A percentile compares a stretch with the other conserved stretches of the same genome.
Conservation (phyloP, 768 basidiomycete species). For the Pleurotus eryngii region DNA sequence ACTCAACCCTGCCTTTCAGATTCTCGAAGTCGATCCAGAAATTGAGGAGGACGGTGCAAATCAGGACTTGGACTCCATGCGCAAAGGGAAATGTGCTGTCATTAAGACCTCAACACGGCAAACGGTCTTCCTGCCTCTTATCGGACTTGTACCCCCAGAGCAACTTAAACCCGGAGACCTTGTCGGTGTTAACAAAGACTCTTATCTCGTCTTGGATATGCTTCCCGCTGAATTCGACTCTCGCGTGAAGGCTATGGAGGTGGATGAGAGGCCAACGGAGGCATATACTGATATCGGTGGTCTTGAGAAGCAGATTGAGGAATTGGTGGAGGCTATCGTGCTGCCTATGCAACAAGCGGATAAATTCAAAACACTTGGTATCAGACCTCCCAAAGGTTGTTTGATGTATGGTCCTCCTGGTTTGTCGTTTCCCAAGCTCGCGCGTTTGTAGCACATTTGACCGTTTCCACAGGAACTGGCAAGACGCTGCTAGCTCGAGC, state of each 20-base stretch:
- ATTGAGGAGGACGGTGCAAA: conserved; percentile 94
- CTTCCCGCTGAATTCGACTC: conserved; percentile 97
- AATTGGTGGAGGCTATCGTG: conserved; percentile 96
- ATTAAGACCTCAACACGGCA: conserved; percentile 99
- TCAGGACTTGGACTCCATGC: conserved; percentile 92
- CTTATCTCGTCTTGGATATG: conserved; percentile 93
- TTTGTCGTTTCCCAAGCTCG: conserved; percentile 26
- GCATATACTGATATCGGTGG: conserved; percentile 98
- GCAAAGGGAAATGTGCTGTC: conserved; percentile 96
- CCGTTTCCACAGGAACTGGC: conserved; percentile 62
- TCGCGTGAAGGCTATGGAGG: conserved; percentile 99
- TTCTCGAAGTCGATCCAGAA: conserved; percentile 92
- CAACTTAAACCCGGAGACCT: conserved; percentile 89
- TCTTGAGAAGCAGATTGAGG: conserved; percentile 98
- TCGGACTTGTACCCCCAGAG: conserved; percentile 94
- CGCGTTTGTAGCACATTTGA: conserved; percentile 7
- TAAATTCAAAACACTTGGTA: conserved; percentile 97
- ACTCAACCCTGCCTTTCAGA: conserved; percentile 41
- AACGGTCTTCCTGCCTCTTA: conserved; percentile 97
- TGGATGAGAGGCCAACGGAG: conserved; percentile 96
- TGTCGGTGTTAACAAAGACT: conserved; percentile 99
- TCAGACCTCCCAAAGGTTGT: conserved; percentile 95
- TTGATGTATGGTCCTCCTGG: conserved; percentile 99
- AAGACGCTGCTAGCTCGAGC: conserved; percentile 97
- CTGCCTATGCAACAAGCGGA: conserved; percentile 98